phyloP scores from a whole-genome alignment of 2,329 filamentous ascomycete genomes.

The Onygenales sp. region DNA sequence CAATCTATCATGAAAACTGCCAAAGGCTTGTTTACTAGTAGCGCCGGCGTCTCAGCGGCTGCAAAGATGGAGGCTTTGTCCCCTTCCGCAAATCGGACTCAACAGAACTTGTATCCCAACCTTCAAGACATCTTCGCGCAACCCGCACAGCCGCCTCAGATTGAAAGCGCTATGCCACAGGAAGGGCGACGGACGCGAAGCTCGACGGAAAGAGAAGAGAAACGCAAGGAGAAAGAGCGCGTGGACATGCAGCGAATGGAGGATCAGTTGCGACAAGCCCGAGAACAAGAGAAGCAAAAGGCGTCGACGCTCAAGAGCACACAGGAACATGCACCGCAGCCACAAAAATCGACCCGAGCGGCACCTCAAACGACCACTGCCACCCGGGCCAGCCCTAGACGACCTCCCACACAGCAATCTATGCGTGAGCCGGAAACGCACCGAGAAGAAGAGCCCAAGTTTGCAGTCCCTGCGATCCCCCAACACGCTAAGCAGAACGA shows the following conservation, averaged over 20 bases:
- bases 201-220: slow-evolving; percentile 47
- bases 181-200: slow-evolving; percentile 45
- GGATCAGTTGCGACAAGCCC: slow-evolving; percentile 23
- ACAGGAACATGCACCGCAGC: slow-evolving; percentile 22
- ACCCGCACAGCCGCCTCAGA: slow-evolving; percentile 14
- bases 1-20: slow-evolving; percentile 86
- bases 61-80: slow-evolving; percentile 48
- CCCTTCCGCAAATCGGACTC: slow-evolving; percentile 25
- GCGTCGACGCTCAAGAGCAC: slow-evolving; percentile 21
- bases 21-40: slow-evolving; percentile 75
- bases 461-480: slow-evolving; percentile 16
- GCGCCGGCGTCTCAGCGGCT: slow-evolving; percentile 48
- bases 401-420: slow-evolving; percentile 16
- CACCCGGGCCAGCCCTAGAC: slow-evolving; percentile 16
- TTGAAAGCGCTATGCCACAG: slow-evolving; percentile 24
- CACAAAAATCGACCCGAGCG: slow-evolving; percentile 23
- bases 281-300: slow-evolving; percentile 27
- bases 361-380: slow-evolving; percentile 7
- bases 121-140: slow-evolving; percentile 13
- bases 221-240: slow-evolving; percentile 21
- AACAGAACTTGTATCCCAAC: slow-evolving; percentile 19
- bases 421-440: slow-evolving; percentile 23
- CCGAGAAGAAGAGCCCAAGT: slow-evolving; percentile 20
- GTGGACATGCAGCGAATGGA: slow-evolving; percentile 24
- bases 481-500: slow-evolving; percentile 25